These are phyloP conservation scores for Clavariopsis aquatica DNA, from an alignment of 495 filamentous ascomycete species.

Conservation along the genomic window DNA sequence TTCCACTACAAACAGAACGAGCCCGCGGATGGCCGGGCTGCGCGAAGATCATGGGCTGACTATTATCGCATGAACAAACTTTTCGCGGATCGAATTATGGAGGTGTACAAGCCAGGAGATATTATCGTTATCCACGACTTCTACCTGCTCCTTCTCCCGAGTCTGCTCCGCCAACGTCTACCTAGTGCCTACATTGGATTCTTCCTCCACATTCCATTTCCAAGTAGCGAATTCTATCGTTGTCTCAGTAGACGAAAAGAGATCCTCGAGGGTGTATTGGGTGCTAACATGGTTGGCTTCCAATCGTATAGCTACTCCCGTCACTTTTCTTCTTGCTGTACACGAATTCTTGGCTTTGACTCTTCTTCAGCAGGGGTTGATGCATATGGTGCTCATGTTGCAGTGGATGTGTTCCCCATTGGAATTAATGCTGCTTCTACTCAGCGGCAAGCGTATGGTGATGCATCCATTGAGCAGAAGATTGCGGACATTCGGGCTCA, in stretches of 20 bases:
- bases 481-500: conserved; percentile 64
- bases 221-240: conserved; percentile 88
- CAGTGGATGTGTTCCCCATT: conserved; percentile 87
- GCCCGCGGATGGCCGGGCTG: conserved; percentile 76
- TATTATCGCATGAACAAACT: conserved; percentile 84
- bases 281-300: conserved; percentile 88
- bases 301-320: conserved; percentile 90
- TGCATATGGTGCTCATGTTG: conserved; percentile 82
- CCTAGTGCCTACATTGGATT: conserved; percentile 87
- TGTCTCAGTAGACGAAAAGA: conserved; percentile 85
- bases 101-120: conserved; percentile 85
- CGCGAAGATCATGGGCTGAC: conserved; percentile 82
- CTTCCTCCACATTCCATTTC: conserved; percentile 89
- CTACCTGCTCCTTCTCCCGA: conserved; percentile 82
- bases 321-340: conserved; percentile 91
- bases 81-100: conserved; percentile 81
- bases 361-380: conserved; percentile 79
- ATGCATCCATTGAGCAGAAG: conserved; percentile 66
- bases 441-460: conserved; percentile 67
- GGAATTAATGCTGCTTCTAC: conserved; percentile 79
- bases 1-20: conserved; percentile 94
- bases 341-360: conserved; percentile 79
- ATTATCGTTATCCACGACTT: conserved; percentile 92
- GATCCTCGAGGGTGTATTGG: conserved; percentile 80
- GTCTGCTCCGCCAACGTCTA: conserved; percentile 75